Evolutionary conservation across 306 rosid species (phyloP), one percentile per base, ranked within the genome.

Genomic region (Biancaea sappan): DNA sequence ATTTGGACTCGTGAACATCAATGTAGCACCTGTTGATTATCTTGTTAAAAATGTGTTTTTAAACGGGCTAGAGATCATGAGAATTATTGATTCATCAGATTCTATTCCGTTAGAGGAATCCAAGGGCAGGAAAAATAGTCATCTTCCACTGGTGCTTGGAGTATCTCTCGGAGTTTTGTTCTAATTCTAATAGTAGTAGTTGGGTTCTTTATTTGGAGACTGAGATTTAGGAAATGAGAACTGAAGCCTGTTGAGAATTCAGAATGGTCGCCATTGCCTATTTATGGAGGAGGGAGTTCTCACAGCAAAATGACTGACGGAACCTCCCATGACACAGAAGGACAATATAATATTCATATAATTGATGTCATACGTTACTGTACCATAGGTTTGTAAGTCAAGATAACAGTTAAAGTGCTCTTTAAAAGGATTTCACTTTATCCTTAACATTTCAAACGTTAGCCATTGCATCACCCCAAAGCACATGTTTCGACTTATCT

Each of bases 1-100:
- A 22, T 84, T 62, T 52, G 80, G 72, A 40, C 12, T 9, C 10
- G 4, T 82, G 35, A 54, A 58, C 28, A 77, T 88, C 21, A 52
- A 83, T 52, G 37, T 84, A 44, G 76, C 74, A 43, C 71, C 56
- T 61, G 4, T 5, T 26, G 2, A 0, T 8, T 6, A 15, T 7
- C 6, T 0, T 2, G 1, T 0, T 21, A 1, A 0, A 21, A 4
- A 0, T 59, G 84, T 83, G 3, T 86, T 22, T 73, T 40, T 88
- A 21, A 88, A 88, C 44, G 91, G 91, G 62, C 32, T 84, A 3
- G 86, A 88, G 74, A 76, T 80, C 19, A 72, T 82, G 73, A 77
- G 80, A 75, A 74, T 68, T 8, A 16, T 70, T 70, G 66, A 50
- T 9, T 68, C 31, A 22, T 29, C 26, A 2, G 76, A 41, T 19